Evolutionary conservation across 2,329 filamentous ascomycete species (phyloP).

Genomic region (Mariannaea elegans): DNA sequence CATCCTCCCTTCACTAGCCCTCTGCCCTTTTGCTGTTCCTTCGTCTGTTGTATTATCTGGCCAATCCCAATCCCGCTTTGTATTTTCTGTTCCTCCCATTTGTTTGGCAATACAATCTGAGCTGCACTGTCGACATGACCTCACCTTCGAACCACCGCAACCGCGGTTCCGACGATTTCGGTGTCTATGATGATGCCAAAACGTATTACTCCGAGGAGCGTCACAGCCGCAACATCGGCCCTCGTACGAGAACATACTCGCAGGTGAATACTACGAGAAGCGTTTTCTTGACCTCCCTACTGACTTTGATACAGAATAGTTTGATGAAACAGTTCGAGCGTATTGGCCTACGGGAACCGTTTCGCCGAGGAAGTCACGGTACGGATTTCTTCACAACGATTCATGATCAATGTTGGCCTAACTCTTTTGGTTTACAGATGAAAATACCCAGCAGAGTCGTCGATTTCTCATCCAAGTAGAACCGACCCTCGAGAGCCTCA

Average conservation of each 20-base stretch:
- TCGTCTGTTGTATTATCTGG: constrained; percentile 2
- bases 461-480: constrained; percentile 90
- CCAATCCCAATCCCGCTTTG: constrained; percentile 18
- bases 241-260: constrained; percentile 65
- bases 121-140: constrained; percentile 35
- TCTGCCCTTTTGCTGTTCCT: neutral
- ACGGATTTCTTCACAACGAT: constrained; percentile 34
- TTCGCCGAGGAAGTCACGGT: constrained; percentile 69
- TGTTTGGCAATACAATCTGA: constrained; percentile 6
- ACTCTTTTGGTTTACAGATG: constrained; percentile 64
- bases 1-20: neutral
- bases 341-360: constrained; percentile 61
- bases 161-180: constrained; percentile 56
- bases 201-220: constrained; percentile 68
- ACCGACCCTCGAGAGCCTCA: constrained; percentile 78
- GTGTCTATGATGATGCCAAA: constrained; percentile 65
- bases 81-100: neutral
- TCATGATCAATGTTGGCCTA: neutral
- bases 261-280: constrained; percentile 51
- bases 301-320: constrained; percentile 56
- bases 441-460: constrained; percentile 71
- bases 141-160: constrained; percentile 40
- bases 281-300: constrained; percentile 17
- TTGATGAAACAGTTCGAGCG: constrained; percentile 63
- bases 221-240: constrained; percentile 57